Conservation (phyloP, 805 yeast species). For the Candida fluviatilis region DNA sequence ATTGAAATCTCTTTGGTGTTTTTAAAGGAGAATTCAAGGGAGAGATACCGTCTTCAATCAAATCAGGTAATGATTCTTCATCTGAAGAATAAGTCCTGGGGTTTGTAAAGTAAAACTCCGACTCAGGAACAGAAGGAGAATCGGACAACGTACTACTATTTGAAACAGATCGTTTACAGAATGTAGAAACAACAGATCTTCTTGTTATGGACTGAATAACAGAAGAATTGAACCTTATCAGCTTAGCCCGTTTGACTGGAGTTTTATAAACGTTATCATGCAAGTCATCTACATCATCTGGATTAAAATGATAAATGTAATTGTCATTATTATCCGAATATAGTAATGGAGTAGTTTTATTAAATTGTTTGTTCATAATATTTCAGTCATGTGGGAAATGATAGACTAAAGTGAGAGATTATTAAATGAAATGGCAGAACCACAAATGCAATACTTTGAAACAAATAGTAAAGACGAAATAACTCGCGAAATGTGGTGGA, state of each 20-base stretch:
- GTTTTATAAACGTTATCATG: conserved; percentile 5
- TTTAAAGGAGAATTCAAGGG: conserved; percentile 15
- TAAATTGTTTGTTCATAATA: conserved; percentile 7
- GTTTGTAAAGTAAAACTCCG: conserved; percentile 11
- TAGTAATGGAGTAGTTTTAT: conserved; percentile 23
- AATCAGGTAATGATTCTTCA: conserved; percentile 35
- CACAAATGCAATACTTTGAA: background rate
- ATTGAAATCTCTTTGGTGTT: conserved; percentile 5
- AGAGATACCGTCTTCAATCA: conserved; percentile 26
- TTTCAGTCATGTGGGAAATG: conserved; percentile 11
- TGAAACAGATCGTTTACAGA: conserved; percentile 6
- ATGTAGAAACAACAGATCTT: conserved; percentile 2
- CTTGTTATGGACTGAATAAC: conserved; percentile 5
- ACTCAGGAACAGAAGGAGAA: conserved; percentile 8
- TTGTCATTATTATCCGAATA: conserved; percentile 14
- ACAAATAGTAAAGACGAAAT: too few species aligned
- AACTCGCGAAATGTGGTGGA: too few species aligned
- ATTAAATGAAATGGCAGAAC: background rate
- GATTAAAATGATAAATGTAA: conserved; percentile 19
- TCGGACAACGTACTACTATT: background rate
- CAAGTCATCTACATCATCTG: conserved; percentile 8
- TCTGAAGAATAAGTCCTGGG: conserved; percentile 21
- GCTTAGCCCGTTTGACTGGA: conserved; percentile 13
- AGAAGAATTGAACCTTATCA: conserved; percentile 6
- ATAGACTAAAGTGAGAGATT: conserved; percentile 23